Base-by-base conservation (phyloP, 345 rosid genomes). In the Linum trigynum region DNA sequence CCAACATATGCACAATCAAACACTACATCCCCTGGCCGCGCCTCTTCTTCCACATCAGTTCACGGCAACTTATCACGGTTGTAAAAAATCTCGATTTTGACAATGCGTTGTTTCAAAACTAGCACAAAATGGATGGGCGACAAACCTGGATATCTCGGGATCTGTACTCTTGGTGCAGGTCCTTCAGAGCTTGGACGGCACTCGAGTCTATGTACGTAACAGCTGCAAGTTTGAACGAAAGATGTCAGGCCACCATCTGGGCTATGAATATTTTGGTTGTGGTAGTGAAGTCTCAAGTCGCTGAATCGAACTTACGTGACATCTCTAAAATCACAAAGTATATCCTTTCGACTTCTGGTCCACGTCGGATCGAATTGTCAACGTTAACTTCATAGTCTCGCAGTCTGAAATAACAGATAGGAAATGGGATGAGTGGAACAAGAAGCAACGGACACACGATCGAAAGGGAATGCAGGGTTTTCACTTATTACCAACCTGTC, bases 101-200 rank as follows among this genome's bases (percentile, higher is more conserved):
- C 5, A 12, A 48, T 15, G 15, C 51, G 9, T 60, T 39, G 39
- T 11, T 3, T 23, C 5, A 6, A 64, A n/a, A 4, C 7, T 2
- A n/a, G 12, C 4, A 11, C 55, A 1, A 12, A 36, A 4, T 58
- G 12, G 51, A 5, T 3, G 23, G 57, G 69, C 37, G 39, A 63
- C 39, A 7, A 40, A 94, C 97, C 92, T 94, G 91, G 17, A 94
- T 84, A 70, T 83, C 91, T 62, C 91, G 81, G 17, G 91, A 75
- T 80, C 83, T 85, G 72, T 94, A 94, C 71, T 94, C 97, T 35
- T 88, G 91, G 74, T 94, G 68, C 82, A 94, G 72, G 57, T 90
- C 99, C 75, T 90, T 94, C 74, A 88, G 71, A 66, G 99, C 97
- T 81, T 90, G 95, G 76, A 90, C 91, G 36, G 95, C 97, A 61